Percentiles rank a stretch among this genome's conserved stretches.
These are phyloP conservation scores for Phytophthora pseudosyringae DNA, from an alignment of 352 stramenopile genomes.

Conservation along the genomic window DNA sequence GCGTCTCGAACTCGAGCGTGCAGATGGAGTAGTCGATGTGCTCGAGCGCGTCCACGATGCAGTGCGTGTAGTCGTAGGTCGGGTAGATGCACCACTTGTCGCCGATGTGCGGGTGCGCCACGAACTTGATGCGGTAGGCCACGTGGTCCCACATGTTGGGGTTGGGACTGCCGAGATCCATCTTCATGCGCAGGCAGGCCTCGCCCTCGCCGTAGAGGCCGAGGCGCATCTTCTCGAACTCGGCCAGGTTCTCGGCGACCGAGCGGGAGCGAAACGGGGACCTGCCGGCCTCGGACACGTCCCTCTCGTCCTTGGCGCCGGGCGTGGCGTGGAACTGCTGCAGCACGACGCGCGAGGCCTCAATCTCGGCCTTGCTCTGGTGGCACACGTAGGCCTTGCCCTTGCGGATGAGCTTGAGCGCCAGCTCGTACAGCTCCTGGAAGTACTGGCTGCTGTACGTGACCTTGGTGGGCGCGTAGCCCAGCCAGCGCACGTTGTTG, in stretches of 20 bases:
- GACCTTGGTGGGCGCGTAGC: slow-evolving; percentile 94
- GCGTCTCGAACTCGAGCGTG: slow-evolving; percentile 99
- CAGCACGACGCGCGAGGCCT: slow-evolving; percentile 70
- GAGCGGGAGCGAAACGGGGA: slow-evolving; percentile 93
- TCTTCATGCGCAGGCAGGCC: slow-evolving; percentile 98
- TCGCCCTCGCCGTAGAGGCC: slow-evolving; percentile 89
- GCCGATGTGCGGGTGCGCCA: slow-evolving; percentile 96
- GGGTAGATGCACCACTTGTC: slow-evolving; percentile 99
- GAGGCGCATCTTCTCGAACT: slow-evolving; percentile 98
- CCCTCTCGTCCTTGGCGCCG: slow-evolving; percentile 58
- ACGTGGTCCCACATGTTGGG: slow-evolving; percentile 99
- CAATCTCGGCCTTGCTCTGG: slow-evolving; percentile 85
- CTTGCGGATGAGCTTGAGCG: slow-evolving; percentile 94
- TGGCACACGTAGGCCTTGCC: slow-evolving; percentile 98
- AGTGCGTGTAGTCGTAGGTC: slow-evolving; percentile 99
- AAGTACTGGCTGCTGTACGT: slow-evolving; percentile 99
- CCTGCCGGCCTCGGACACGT: slow-evolving; percentile 66
- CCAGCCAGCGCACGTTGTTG: slow-evolving; percentile 96
- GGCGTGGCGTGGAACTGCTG: slow-evolving; percentile 78
- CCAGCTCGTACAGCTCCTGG: slow-evolving; percentile 96
- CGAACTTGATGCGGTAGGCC: slow-evolving; percentile 99
- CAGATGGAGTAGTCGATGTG: slow-evolving; percentile 99
- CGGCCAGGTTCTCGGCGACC: slow-evolving; percentile 94
- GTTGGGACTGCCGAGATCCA: slow-evolving; percentile 98
- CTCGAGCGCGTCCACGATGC: slow-evolving; percentile 97